Conservation (phyloP, 2,329 filamentous ascomycete species). For the Aspergillus sergii region DNA sequence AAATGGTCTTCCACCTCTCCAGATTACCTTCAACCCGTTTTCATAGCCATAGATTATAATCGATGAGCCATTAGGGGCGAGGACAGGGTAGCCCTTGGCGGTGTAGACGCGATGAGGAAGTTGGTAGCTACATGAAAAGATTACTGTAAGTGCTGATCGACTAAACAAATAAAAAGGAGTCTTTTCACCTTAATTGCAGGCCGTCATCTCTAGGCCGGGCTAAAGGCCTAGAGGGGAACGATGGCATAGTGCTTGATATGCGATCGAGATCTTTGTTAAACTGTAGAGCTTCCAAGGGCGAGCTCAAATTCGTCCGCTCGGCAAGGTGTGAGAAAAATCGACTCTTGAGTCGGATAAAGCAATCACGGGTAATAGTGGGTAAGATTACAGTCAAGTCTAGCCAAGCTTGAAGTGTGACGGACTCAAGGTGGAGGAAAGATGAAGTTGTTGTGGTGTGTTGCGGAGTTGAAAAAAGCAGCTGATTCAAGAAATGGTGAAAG, state of each 20-base stretch:
- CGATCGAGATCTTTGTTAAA: neutral
- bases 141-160: constrained; percentile 10
- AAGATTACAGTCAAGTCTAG: neutral
- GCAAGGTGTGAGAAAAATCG: neutral
- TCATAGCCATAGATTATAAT: constrained; percentile 64
- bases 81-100: constrained; percentile 60
- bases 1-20: constrained; percentile 60
- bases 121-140: constrained; percentile 55
- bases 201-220: constrained; percentile 43
- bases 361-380: neutral
- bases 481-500: constrained; percentile 20
- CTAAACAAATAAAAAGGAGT: neutral
- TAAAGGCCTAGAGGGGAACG: constrained; percentile 39
- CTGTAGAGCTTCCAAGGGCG: neutral
- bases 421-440: neutral
- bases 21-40: constrained; percentile 60
- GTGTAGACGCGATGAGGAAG: constrained; percentile 60
- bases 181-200: constrained; percentile 45
- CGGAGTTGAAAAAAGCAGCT: constrained; percentile 29
- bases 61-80: constrained; percentile 63
- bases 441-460: constrained; percentile 7
- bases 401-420: neutral
- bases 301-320: neutral
- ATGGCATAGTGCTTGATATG: constrained; percentile 33
- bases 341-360: neutral